A percentile compares a stretch with the other conserved stretches of the same genome.
phyloP scores from a whole-genome alignment of 2,329 filamentous ascomycete species.

The Periconia macrospinosa region DNA sequence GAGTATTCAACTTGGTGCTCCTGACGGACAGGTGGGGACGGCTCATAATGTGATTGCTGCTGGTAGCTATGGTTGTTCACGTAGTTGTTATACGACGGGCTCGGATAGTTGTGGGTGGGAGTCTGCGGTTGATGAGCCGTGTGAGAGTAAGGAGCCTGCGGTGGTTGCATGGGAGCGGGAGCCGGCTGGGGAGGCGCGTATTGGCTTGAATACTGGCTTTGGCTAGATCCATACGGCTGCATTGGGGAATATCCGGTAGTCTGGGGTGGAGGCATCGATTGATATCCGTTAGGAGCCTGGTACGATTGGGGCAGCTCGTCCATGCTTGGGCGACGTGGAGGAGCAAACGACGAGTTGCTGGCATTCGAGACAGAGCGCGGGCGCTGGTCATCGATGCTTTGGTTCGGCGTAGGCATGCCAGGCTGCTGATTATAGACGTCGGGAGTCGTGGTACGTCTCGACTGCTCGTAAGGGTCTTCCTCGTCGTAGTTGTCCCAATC shows the following conservation, averaged over 20 bases:
- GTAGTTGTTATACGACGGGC: slow-evolving; percentile 45
- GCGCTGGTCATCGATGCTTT: slow-evolving; percentile 47
- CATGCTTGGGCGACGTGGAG: slow-evolving; percentile 48
- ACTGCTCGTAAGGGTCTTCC: slow-evolving; percentile 51
- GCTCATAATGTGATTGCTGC: slow-evolving; percentile 43
- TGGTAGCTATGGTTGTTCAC: slow-evolving; percentile 38
- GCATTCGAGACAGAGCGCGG: slow-evolving; percentile 65
- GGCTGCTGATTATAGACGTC: slow-evolving; percentile 51
- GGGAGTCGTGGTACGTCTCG: slow-evolving; percentile 54
- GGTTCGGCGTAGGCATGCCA: slow-evolving; percentile 26
- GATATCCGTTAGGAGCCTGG: slow-evolving; percentile 38
- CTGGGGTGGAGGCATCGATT: slow-evolving; percentile 46
- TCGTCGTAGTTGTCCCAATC: slow-evolving; percentile 69
- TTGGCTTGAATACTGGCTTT: slow-evolving; percentile 39
- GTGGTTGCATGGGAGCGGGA: slow-evolving; percentile 42
- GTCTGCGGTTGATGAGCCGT: slow-evolving; percentile 24
- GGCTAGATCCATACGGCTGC: slow-evolving; percentile 39
- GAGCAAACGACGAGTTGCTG: slow-evolving; percentile 45
- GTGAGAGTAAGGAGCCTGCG: slow-evolving; percentile 36
- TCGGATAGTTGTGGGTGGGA: slow-evolving; percentile 33
- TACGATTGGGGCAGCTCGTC: slow-evolving; percentile 49
- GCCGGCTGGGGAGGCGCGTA: slow-evolving; percentile 34
- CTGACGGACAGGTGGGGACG: slow-evolving; percentile 38
- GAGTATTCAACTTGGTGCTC: slow-evolving; percentile 43
- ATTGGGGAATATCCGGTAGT: slow-evolving; percentile 43